Evolutionary conservation across 495 filamentous ascomycete species (phyloP).

Genomic region (Glutinoglossum americanum): DNA sequence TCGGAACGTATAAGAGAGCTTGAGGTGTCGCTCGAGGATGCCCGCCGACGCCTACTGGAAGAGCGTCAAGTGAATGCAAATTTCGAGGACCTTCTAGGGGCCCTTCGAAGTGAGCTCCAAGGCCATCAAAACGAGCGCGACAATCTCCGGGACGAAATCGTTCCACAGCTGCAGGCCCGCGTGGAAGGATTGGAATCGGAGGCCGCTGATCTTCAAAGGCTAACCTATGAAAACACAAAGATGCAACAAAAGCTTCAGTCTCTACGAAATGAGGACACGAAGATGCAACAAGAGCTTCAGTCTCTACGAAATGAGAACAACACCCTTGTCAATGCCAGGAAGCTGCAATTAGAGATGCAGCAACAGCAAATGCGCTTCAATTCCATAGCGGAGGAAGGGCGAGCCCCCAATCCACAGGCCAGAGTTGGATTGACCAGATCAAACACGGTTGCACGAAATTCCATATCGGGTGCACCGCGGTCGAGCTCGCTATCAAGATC

Average conservation of each 20-base stretch:
- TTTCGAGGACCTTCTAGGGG: conserved; percentile 74
- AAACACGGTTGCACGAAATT: conserved; percentile 33
- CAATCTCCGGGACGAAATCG: conserved; percentile 69
- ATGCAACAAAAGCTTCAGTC: conserved; percentile 62
- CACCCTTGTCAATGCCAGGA: too few relatives aligned
- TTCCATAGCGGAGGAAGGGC: conserved; percentile 40
- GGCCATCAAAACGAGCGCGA: conserved; percentile 74
- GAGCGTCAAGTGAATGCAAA: conserved; percentile 81
- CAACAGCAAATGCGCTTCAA: conserved; percentile 30
- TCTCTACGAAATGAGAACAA: conserved; percentile 47
- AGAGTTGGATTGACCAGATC: conserved; percentile 34
- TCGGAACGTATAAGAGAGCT: conserved; percentile 46
- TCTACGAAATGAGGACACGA: conserved; percentile 48
- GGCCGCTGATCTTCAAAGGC: conserved; percentile 39
- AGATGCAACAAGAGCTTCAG: conserved; percentile 63
- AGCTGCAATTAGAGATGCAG: too few relatives aligned
- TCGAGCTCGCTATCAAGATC: conserved; percentile 21
- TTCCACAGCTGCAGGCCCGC: conserved; percentile 46
- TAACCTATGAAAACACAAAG: conserved; percentile 52
- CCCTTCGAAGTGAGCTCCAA: conserved; percentile 61
- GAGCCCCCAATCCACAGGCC: conserved; percentile 13
- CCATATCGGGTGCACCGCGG: not conserved
- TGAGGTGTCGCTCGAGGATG: conserved; percentile 57
- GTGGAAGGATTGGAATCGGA: conserved; percentile 61
- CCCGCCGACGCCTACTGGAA: conserved; percentile 58